These are phyloP conservation scores for Termitomyces sp. DNA, from an alignment of 768 basidiomycete genomes.

Conservation along the genomic window DNA sequence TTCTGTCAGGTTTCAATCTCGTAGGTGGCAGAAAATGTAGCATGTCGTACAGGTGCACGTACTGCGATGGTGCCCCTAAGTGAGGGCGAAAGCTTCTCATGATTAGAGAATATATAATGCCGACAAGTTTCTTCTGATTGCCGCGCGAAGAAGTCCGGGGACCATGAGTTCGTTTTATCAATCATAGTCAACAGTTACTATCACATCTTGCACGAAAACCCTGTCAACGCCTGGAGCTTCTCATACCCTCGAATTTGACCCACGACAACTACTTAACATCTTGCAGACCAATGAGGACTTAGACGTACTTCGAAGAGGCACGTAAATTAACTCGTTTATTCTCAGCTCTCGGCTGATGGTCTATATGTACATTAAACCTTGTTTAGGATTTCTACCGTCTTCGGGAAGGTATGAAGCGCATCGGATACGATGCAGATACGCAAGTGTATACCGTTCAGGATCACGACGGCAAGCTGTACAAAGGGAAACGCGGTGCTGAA, in stretches of 20 bases:
- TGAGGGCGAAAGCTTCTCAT: not conserved
- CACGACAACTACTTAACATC: not conserved
- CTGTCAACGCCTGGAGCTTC: not conserved
- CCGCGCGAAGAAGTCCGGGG: not conserved
- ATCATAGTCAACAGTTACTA: too few relatives aligned
- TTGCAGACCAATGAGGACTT: constrained; percentile 25
- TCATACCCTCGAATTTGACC: not conserved
- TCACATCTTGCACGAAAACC: not conserved
- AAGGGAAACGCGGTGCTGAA: constrained; percentile 38
- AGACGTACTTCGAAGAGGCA: constrained; percentile 35
- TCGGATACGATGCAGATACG: constrained; percentile 54
- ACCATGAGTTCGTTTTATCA: too few relatives aligned
- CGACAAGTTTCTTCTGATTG: not conserved
- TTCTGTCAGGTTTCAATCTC: constrained; percentile 5
- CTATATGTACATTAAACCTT: not conserved
- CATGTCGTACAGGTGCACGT: constrained; percentile 4
- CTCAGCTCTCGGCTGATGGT: not conserved
- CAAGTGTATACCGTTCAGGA: constrained; percentile 50
- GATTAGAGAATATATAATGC: not conserved
- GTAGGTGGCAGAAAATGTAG: constrained; percentile 3
- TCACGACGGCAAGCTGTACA: constrained; percentile 38
- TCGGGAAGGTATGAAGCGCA: constrained; percentile 45
- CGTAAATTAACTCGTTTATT: constrained; percentile 6
- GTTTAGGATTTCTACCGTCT: constrained; percentile 36
- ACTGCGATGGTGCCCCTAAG: not conserved